Conservation (phyloP, 1,284 basidiomycete species). For the Flammula alnicola region DNA sequence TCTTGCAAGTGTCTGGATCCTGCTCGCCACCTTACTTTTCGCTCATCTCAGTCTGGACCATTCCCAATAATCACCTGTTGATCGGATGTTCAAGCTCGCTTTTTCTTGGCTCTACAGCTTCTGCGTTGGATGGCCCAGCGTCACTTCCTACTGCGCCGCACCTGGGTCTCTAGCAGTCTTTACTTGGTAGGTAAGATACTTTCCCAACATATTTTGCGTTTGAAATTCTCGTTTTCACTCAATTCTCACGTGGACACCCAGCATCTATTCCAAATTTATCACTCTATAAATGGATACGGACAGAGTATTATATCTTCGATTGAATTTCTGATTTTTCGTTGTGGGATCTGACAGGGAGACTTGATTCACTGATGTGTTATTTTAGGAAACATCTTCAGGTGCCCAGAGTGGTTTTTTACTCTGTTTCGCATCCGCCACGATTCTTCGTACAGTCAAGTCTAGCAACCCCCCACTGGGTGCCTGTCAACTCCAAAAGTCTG, state of each 20-base stretch:
- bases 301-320: not conserved
- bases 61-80: not conserved
- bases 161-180: slow-evolving; percentile 8
- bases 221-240: too few species aligned
- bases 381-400: not conserved
- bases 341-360: not conserved
- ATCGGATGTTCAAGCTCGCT: slow-evolving; percentile 12
- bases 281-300: not conserved
- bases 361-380: too few species aligned
- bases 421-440: not conserved
- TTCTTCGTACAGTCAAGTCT: not conserved
- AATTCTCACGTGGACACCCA: too few species aligned
- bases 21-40: not conserved
- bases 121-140: slow-evolving; percentile 16
- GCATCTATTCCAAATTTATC: too few species aligned
- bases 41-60: not conserved
- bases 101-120: slow-evolving; percentile 5
- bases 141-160: slow-evolving; percentile 8
- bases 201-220: not conserved
- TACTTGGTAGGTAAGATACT: not conserved
- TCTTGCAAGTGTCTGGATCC: not conserved
- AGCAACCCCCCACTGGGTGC: not conserved
- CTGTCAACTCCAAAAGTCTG: not conserved
- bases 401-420: slow-evolving; percentile 7
- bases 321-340: not conserved